These are phyloP conservation scores for Flammula alnicola DNA, from an alignment of 1,284 basidiomycete species.

Conservation along the genomic window DNA sequence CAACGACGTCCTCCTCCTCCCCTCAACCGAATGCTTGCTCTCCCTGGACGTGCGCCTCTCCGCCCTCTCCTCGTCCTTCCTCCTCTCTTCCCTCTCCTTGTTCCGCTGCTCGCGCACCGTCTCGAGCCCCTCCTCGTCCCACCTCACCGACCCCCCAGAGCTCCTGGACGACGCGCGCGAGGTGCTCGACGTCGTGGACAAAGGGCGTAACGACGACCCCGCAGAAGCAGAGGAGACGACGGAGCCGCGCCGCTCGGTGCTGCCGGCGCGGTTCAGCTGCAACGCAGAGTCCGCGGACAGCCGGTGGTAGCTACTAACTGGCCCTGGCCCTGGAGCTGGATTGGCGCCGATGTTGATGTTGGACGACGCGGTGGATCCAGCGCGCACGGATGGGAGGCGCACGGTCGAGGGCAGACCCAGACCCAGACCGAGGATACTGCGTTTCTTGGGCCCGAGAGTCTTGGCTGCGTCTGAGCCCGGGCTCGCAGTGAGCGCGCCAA, in stretches of 20 bases:
- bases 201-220: constrained; percentile 59
- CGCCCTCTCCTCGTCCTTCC: constrained; percentile 26
- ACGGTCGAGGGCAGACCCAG: constrained; percentile 52
- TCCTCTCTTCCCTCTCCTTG: constrained; percentile 45
- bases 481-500: constrained; percentile 50
- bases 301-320: constrained; percentile 29
- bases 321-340: too few species aligned
- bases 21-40: constrained; percentile 41
- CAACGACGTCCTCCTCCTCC: constrained; percentile 50
- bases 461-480: constrained; percentile 19
- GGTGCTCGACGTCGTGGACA: constrained; percentile 55
- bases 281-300: constrained; percentile 55
- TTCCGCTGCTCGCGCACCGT: constrained; percentile 56
- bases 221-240: constrained; percentile 44
- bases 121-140: constrained; percentile 68
- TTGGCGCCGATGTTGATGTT: constrained; percentile 5
- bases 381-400: constrained; percentile 50
- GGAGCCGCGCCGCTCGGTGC: constrained; percentile 28
- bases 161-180: constrained; percentile 28
- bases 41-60: constrained; percentile 34
- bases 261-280: constrained; percentile 22
- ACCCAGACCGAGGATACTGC: constrained; percentile 59
- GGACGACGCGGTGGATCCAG: constrained; percentile 31
- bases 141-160: constrained; percentile 50
- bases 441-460: constrained; percentile 57